Evolutionary conservation across 371 early-diverging fungal species (phyloP).

Genomic region (Smittium culicis): DNA sequence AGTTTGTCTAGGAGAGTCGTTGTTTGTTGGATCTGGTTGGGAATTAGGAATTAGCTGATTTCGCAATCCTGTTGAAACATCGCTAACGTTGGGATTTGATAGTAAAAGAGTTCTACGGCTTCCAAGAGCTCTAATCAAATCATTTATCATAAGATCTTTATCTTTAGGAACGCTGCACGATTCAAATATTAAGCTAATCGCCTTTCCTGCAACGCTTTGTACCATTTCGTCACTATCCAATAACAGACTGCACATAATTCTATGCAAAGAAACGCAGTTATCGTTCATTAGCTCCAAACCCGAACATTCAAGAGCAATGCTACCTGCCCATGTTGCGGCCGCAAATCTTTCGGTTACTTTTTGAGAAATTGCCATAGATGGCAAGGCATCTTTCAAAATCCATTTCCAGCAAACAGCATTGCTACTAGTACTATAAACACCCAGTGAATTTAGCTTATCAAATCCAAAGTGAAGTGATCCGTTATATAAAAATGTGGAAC

Average conservation of each 20-base stretch:
- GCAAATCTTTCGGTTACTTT: conserved; percentile 6
- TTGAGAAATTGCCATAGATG: conserved; percentile 5
- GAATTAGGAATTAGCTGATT: not conserved
- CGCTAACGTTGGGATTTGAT: conserved; percentile 1
- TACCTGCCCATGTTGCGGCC: conserved; percentile 4
- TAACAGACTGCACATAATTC: conserved; percentile 2
- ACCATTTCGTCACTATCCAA: conserved; percentile 3
- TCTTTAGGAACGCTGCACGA: too few relatives aligned
- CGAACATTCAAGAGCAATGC: not conserved
- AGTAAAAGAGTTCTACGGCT: not conserved
- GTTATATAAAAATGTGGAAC: not conserved
- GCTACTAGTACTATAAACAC: not conserved
- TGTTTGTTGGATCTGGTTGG: not conserved
- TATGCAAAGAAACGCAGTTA: not conserved
- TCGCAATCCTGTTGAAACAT: not conserved
- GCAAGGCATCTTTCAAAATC: not conserved
- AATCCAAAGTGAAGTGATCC: not conserved
- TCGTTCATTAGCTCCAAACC: not conserved
- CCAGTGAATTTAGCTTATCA: not conserved
- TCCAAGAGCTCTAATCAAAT: not conserved
- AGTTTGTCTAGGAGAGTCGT: not conserved
- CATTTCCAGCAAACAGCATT: not conserved
- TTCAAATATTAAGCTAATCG: not conserved
- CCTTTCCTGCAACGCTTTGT: conserved; percentile 7
- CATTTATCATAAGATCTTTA: not conserved